A percentile compares a stretch with the other conserved stretches of the same genome.
These are phyloP conservation scores for Colletotrichum simmondsii DNA, from an alignment of 2,329 filamentous ascomycete genomes.

Conservation along the genomic window DNA sequence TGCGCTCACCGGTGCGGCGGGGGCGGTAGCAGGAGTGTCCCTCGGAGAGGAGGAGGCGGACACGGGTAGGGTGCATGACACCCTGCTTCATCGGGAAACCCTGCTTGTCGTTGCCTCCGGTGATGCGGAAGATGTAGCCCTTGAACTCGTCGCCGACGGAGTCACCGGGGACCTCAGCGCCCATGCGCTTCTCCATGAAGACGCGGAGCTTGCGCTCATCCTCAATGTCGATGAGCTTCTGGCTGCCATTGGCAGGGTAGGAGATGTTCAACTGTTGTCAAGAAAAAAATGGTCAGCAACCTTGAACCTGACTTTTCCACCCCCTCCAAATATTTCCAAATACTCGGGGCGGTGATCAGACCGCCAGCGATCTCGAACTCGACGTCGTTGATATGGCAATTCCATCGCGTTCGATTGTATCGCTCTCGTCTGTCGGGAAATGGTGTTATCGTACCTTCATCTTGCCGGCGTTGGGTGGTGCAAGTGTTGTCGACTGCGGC, in stretches of 20 bases:
- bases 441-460: slow-evolving; percentile 54
- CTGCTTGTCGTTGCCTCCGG: slow-evolving; percentile 99
- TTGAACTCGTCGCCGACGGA: slow-evolving; percentile 99
- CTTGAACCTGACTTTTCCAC: neutral
- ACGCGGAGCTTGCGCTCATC: slow-evolving; percentile 99
- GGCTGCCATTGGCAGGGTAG: slow-evolving; percentile 99
- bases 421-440: neutral
- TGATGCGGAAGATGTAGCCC: slow-evolving; percentile 99
- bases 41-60: slow-evolving; percentile 93
- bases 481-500: slow-evolving; percentile 57
- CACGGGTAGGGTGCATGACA: slow-evolving; percentile 98
- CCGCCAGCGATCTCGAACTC: neutral
- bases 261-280: slow-evolving; percentile 68
- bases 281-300: slow-evolving; percentile 44
- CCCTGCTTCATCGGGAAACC: slow-evolving; percentile 99
- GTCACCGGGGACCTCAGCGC: slow-evolving; percentile 92
- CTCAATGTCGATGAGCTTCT: slow-evolving; percentile 99
- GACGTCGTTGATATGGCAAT: neutral
- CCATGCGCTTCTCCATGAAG: slow-evolving; percentile 99
- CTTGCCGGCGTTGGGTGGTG: slow-evolving; percentile 58
- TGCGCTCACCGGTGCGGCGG: slow-evolving; percentile 97
- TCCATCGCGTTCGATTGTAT: neutral
- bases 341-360: neutral
- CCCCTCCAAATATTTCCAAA: slow-evolving; percentile 3
- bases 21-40: slow-evolving; percentile 99